Evolutionary conservation across 176 grass and related monocot species (phyloP).

Genomic region (Bromus sterilis): DNA sequence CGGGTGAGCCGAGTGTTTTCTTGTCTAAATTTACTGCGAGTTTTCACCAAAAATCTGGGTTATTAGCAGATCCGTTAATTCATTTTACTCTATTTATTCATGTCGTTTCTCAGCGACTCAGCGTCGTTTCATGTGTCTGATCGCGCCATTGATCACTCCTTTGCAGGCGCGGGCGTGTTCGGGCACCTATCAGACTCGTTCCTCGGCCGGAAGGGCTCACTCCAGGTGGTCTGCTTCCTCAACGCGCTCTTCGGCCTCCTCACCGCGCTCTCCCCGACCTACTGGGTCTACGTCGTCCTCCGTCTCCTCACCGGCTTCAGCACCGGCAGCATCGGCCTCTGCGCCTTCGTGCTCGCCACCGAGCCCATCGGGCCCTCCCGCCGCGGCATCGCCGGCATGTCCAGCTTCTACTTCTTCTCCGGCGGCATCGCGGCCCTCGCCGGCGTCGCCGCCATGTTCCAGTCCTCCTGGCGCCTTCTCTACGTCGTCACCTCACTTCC

Average conservation of each 20-base stretch:
- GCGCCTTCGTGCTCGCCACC: conserved; percentile 80
- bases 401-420: conserved; percentile 94
- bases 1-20: too few relatives aligned
- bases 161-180: conserved; percentile 75
- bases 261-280: conserved; percentile 46
- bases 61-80: too few relatives aligned
- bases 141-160: too few relatives aligned
- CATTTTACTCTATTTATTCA: too few relatives aligned
- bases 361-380: conserved; percentile 64
- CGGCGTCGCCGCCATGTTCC: conserved; percentile 55
- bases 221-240: conserved; percentile 50
- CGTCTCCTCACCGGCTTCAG: conserved; percentile 89
- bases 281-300: conserved; percentile 50
- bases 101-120: too few relatives aligned
- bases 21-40: too few relatives aligned
- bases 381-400: conserved; percentile 72
- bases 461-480: conserved; percentile 51
- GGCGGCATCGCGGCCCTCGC: conserved; percentile 63
- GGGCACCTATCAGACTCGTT: conserved; percentile 86
- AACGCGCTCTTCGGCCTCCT: conserved; percentile 74
- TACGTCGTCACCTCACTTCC: conserved; percentile 74
- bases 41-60: too few relatives aligned
- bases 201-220: conserved; percentile 59
- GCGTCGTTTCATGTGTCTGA: too few relatives aligned
- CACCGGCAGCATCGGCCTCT: conserved; percentile 71